These are phyloP conservation scores for Leccinum arenicola DNA, from an alignment of 768 basidiomycete genomes.

Conservation along the genomic window DNA sequence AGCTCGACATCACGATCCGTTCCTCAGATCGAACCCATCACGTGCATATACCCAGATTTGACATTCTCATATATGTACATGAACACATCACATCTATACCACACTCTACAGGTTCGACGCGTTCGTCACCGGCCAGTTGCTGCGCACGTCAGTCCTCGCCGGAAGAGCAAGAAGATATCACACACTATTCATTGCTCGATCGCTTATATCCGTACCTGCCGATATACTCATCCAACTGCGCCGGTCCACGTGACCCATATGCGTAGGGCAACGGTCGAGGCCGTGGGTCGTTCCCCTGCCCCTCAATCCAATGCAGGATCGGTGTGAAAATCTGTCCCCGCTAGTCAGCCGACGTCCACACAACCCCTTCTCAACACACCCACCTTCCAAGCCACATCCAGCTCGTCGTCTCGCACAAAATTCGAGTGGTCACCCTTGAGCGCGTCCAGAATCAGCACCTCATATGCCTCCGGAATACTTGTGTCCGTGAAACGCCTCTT, in stretches of 20 bases:
- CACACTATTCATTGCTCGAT: slow-evolving; percentile 56
- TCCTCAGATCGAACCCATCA: slow-evolving; percentile 28
- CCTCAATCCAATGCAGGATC: slow-evolving; percentile 95
- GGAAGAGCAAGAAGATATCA: not conserved
- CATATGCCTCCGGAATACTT: slow-evolving; percentile 95
- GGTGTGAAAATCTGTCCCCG: slow-evolving; percentile 83
- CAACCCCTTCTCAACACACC: slow-evolving; percentile 19
- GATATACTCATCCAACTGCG: slow-evolving; percentile 75
- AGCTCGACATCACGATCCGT: slow-evolving; percentile 27
- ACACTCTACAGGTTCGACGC: slow-evolving; percentile 23
- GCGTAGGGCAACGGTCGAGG: slow-evolving; percentile 57
- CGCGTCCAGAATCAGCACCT: slow-evolving; percentile 92
- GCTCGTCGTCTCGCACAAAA: slow-evolving; percentile 96
- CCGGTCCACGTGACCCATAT: slow-evolving; percentile 96
- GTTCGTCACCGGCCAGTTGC: slow-evolving; percentile 28
- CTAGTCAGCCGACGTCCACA: slow-evolving; percentile 6
- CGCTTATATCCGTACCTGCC: slow-evolving; percentile 76
- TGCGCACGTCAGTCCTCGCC: slow-evolving; percentile 3
- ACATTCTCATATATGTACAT: not conserved
- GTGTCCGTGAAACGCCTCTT: slow-evolving; percentile 89
- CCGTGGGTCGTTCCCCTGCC: slow-evolving; percentile 55
- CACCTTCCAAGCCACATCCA: slow-evolving; percentile 98
- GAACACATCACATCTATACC: not conserved
- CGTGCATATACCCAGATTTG: slow-evolving; percentile 17
- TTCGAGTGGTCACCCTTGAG: slow-evolving; percentile 99